A percentile compares a stretch with the other conserved stretches of the same genome.
These are phyloP conservation scores for Candida vaughaniae DNA, from an alignment of 805 yeast species.

Conservation along the genomic window DNA sequence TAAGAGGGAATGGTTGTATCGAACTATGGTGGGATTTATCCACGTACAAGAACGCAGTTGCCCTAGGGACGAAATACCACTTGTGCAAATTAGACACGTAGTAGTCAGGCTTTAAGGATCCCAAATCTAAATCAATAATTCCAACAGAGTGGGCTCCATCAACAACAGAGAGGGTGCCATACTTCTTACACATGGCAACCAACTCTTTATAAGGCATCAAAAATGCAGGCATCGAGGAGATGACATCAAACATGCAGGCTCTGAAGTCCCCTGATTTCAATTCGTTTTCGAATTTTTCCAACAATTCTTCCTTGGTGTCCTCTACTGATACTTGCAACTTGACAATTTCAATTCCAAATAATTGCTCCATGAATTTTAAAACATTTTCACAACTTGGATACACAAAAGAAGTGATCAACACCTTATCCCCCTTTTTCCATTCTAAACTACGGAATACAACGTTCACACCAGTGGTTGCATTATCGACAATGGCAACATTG, in stretches of 20 bases:
- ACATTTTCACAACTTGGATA: conserved; percentile 59
- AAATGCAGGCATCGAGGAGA: conserved; percentile 65
- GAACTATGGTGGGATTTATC: conserved; percentile 46
- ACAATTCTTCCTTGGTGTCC: conserved; percentile 30
- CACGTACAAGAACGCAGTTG: conserved; percentile 60
- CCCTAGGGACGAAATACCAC: conserved; percentile 61
- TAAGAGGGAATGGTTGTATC: conserved; percentile 59
- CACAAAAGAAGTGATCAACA: conserved; percentile 48
- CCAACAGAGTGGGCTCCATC: conserved; percentile 80
- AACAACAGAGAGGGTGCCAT: conserved; percentile 52
- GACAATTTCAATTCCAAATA: conserved; percentile 29
- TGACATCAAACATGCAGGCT: conserved; percentile 55
- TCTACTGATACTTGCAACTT: conserved; percentile 38
- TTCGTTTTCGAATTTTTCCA: conserved; percentile 21
- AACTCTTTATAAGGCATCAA: conserved; percentile 54
- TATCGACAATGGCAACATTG: conserved; percentile 52
- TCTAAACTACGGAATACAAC: conserved; percentile 54
- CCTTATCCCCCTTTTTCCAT: conserved; percentile 49
- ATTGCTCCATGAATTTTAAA: conserved; percentile 38
- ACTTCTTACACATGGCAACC: conserved; percentile 42
- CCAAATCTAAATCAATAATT: conserved; percentile 42
- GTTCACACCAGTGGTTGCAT: conserved; percentile 63
- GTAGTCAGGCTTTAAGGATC: conserved; percentile 54
- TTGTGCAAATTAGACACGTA: conserved; percentile 65
- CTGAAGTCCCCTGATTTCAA: conserved; percentile 24